Evolutionary conservation across 345 rosid genomes (phyloP).

Genomic region (Pelargonium nanum): DNA sequence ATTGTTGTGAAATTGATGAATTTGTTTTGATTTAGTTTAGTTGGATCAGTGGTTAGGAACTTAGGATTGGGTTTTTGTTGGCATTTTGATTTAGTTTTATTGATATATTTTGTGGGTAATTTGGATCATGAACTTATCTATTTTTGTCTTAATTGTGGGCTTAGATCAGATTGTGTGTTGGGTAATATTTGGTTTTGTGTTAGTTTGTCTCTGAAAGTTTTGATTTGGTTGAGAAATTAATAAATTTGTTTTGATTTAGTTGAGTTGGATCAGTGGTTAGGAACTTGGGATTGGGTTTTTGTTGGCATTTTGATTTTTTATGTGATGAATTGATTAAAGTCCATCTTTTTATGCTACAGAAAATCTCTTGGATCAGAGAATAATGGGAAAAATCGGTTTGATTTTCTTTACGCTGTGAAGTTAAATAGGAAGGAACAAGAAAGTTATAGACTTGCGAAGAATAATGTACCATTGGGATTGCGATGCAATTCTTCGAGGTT

Average conservation of each 20-base stretch:
- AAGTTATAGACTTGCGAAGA: slow-evolving; percentile 12
- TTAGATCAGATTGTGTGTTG: neutral
- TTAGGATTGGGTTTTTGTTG: neutral
- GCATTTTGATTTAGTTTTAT: no score
- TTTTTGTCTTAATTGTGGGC: neutral
- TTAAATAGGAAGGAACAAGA: slow-evolving; percentile 18
- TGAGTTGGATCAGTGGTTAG: neutral
- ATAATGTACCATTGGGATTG: slow-evolving; percentile 8
- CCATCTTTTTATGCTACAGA: neutral
- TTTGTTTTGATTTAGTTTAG: neutral
- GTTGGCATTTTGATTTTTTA: neutral
- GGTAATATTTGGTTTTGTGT: neutral
- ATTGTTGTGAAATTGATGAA: no score
- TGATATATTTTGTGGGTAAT: no score
- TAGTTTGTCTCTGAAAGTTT: neutral
- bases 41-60: neutral
- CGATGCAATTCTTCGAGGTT: slow-evolving; percentile 11
- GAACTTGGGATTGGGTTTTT: neutral
- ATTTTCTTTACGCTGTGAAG: slow-evolving; percentile 10
- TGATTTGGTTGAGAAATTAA: neutral
- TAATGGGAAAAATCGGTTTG: neutral
- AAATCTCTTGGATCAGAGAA: neutral
- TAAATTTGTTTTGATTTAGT: neutral
- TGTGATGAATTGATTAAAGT: neutral
- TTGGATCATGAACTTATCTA: neutral